phyloP scores from a whole-genome alignment of 352 stramenopile species.

The Phytophthora capsici region DNA sequence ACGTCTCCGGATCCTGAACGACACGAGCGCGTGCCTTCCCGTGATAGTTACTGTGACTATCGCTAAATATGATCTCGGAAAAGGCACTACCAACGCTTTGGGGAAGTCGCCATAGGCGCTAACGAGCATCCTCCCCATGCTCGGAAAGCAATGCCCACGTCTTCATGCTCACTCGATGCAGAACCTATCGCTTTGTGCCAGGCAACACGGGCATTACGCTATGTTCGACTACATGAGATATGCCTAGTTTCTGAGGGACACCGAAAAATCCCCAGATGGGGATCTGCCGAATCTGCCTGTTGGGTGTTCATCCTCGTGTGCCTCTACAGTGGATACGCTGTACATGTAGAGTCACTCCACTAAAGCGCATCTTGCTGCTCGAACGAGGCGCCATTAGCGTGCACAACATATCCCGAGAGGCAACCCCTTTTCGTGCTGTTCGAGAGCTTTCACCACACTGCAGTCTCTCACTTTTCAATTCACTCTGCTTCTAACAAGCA shows the following conservation, averaged over 20 bases:
- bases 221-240: slow-evolving; percentile 28
- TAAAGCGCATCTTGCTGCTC: slow-evolving; percentile 26
- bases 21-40: background rate
- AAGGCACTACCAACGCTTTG: slow-evolving; percentile 10
- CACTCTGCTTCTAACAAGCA: slow-evolving; percentile 36
- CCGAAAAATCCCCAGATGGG: slow-evolving; percentile 19
- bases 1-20: slow-evolving; percentile 8
- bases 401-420: slow-evolving; percentile 7
- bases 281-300: slow-evolving; percentile 23
- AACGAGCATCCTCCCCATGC: slow-evolving; percentile 3
- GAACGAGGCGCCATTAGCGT: slow-evolving; percentile 10
- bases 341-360: slow-evolving; percentile 1
- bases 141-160: slow-evolving; percentile 3
- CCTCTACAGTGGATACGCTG: slow-evolving; percentile 23
- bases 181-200: slow-evolving; percentile 23
- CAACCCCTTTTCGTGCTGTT: slow-evolving; percentile 14
- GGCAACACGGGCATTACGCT: slow-evolving; percentile 13
- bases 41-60: slow-evolving; percentile 26
- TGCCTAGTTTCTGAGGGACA: slow-evolving; percentile 23
- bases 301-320: slow-evolving; percentile 28
- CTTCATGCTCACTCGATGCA: slow-evolving; percentile 26
- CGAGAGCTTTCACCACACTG: slow-evolving; percentile 1
- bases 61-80: slow-evolving; percentile 22
- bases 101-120: slow-evolving; percentile 5
- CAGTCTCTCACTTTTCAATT: slow-evolving; percentile 34